Base-by-base conservation (phyloP, 306 rosid species). In the Glycyrrhiza uralensis region DNA sequence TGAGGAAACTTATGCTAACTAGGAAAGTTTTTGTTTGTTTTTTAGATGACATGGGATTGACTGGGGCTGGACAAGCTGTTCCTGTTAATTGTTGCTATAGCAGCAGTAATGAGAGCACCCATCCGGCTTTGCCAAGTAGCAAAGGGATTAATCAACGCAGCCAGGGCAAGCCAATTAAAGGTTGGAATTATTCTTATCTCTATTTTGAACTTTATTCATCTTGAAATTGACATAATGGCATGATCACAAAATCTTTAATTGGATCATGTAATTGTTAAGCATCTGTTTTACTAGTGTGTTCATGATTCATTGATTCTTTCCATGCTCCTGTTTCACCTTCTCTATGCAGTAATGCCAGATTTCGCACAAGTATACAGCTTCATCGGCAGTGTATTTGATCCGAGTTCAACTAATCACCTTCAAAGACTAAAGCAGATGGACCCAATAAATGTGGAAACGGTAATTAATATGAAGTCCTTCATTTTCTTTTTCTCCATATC, bases 351-450 rank as follows among this genome's bases (percentile, higher is more conserved):
- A 29, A 72, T 86, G 81, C 98, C 97, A 15, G 96, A 91, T 85
- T 91, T 91, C 63, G 87, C 95, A 50, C 92, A 85, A 80, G 90
- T 94, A 68, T 91, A 94, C 75, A 47, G 77, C 72, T 93, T 91
- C 83, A 78, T 93, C 24, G 96, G 97, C 66, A 89, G 96, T 59
- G 94, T 93, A 35, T 93, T 93, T 57, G 97, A 93, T 77, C 96
- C 96, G 29, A 45, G 74, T 79, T 68, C 83, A 11, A 59, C 86
- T 54, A 86, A 83, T 80, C 98, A 93, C 67, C 42, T 86, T 46
- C 89, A 85, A 73, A 89, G 84, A 66, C 85, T 87, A 74, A 91
- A 80, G 68, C 87, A 86, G 85, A 85, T 93, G 97, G 93, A 89
- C 61, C 93, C 86, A 50, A 85, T 91, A 80, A 86, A 93, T 80